phyloP scores from a whole-genome alignment of 306 rosid genomes.

The Hippophae gyantsensis region DNA sequence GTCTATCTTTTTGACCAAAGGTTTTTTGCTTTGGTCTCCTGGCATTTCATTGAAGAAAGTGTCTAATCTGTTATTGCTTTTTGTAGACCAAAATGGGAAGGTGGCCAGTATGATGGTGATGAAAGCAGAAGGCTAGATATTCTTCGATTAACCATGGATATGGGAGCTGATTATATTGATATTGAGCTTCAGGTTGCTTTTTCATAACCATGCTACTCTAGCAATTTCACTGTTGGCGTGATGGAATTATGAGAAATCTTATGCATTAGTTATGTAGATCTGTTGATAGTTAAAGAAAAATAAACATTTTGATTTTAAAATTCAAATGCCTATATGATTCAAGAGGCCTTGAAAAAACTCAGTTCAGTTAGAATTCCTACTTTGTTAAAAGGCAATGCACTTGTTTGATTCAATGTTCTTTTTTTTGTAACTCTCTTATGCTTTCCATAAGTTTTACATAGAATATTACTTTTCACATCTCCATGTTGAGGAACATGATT shows the following conservation, averaged over 20 bases:
- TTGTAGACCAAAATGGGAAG: conserved; percentile 79
- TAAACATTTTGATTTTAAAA: background rate
- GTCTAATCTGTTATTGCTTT: conserved; percentile 13
- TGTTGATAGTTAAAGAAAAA: too few species aligned
- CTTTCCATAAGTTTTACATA: too few species aligned
- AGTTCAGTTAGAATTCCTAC: too few species aligned
- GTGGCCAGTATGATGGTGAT: conserved; percentile 77
- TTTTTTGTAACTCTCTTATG: too few species aligned
- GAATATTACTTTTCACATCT: too few species aligned
- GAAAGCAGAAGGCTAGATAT: conserved; percentile 56
- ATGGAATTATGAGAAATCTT: too few species aligned
- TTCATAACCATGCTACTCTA: conserved; percentile 1
- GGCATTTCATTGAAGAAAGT: background rate
- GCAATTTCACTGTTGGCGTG: conserved; percentile 8
- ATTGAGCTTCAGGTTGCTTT: conserved; percentile 72
- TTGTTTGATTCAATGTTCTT: too few species aligned
- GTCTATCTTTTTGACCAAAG: background rate
- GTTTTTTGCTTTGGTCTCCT: background rate
- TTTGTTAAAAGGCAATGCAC: too few species aligned
- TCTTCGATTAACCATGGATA: conserved; percentile 61
- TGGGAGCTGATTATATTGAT: conserved; percentile 80
- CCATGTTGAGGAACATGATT: too few species aligned
- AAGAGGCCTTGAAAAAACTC: too few species aligned
- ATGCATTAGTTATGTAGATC: too few species aligned
- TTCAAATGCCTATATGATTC: background rate